Base-by-base conservation (phyloP, 352 stramenopile genomes). In the Globisporangium emineosum region DNA sequence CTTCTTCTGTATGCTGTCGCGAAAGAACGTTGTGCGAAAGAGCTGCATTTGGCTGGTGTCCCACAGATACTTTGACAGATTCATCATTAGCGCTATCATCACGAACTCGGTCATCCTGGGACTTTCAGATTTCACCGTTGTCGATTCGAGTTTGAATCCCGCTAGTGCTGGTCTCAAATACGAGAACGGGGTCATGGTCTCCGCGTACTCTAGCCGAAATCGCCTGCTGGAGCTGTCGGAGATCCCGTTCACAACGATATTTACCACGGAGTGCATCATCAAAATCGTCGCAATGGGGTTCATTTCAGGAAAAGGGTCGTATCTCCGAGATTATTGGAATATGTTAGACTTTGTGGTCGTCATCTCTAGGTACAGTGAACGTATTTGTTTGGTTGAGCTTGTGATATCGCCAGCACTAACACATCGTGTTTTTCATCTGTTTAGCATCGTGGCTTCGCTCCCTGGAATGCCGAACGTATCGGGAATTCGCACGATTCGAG, bases 281-380 rank as follows among this genome's bases (percentile, higher is more conserved):
- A 98, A 98, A 69, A 94, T 98, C 43, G 67, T 97, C 12, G 88
- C 89, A 0, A 82, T 97, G 69, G 93, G 93, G 0, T 82, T 96
- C 7, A 30, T 86, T 6, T 67, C 73, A 0, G 77, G 73, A 3
- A 67, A 81, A 32, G 81, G 89, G 2, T 80, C 76, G 13, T 98
- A 97, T 64, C 67, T 93, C 0, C 70, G 78, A 3, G 89, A 98
- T 67, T 71, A 72, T 4, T 98, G 91, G 93, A 98, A 98, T 52
- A 66, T 92, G 21, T 76, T 98, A 27, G 93, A 98, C 65, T 98
- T 98, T 67, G 71, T 96, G 30, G 90, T 98, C 33, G 93, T 98
- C 55, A 50, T 94, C 15, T 88, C 88, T 21, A 93, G 84, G 80
- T 97, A 71, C 6, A 33, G 5, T 23, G 23, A 9, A 6, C 3